Conservation (phyloP, 78 protist species). For the Planoprotostelium fungivorum region DNA sequence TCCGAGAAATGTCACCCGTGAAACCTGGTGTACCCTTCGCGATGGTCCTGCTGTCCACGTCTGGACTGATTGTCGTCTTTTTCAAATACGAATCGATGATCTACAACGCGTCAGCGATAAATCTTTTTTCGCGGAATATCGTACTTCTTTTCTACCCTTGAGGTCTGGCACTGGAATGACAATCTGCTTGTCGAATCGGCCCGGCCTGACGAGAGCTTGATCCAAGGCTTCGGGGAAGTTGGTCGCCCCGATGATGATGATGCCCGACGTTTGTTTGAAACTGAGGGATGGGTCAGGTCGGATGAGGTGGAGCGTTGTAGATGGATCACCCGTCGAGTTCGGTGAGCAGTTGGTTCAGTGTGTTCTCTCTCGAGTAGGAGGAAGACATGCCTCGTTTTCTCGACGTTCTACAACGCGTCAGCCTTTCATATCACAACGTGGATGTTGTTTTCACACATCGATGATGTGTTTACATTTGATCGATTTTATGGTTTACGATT, state of each 20-base stretch:
- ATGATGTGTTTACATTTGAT: not conserved
- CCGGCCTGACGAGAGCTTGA: constrained; percentile 95
- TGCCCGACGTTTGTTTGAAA: constrained; percentile 27
- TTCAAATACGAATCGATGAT: not conserved
- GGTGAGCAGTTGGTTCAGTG: constrained; percentile 92
- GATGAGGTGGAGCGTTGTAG: constrained; percentile 80
- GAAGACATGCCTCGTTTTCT: not conserved
- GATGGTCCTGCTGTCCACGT: constrained; percentile 40
- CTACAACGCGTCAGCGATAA: not conserved
- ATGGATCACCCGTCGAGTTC: constrained; percentile 95
- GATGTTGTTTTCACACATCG: not conserved
- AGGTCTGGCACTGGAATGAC: constrained; percentile 86
- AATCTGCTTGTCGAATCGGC: constrained; percentile 93
- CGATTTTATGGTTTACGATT: not conserved
- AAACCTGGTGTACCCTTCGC: constrained; percentile 76
- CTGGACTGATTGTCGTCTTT: not conserved
- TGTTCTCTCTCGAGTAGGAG: constrained; percentile 61
- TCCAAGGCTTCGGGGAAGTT: constrained; percentile 88
- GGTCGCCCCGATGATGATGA: constrained; percentile 93
- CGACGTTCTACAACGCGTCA: constrained; percentile 79
- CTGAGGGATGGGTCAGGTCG: not conserved
- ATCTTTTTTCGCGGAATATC: constrained; percentile 1
- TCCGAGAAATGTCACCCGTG: constrained; percentile 19
- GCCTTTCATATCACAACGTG: constrained; percentile 16
- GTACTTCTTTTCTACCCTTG: constrained; percentile 33